A percentile compares a stretch with the other conserved stretches of the same genome.
Evolutionary conservation across 805 yeast genomes (phyloP).

Genomic region (Nakazawaea pomicola): DNA sequence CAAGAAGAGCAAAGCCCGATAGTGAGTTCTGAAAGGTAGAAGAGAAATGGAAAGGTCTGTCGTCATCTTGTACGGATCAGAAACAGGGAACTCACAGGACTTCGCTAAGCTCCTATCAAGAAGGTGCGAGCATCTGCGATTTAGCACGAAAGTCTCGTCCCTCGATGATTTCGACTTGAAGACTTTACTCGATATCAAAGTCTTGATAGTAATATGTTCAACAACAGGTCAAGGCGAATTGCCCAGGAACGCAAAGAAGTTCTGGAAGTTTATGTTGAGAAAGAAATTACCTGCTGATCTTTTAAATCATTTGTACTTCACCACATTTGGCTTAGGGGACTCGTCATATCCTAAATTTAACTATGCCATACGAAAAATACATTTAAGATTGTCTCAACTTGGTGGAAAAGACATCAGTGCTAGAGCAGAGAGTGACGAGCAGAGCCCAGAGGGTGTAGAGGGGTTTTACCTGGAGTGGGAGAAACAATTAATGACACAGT

Average conservation of each 20-base stretch:
- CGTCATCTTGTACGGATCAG: conserved; percentile 81
- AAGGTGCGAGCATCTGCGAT: conserved; percentile 48
- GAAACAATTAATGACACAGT: conserved; percentile 33
- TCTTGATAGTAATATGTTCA: conserved; percentile 61
- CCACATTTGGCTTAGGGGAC: conserved; percentile 91
- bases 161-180: conserved; percentile 59
- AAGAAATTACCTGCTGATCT: conserved; percentile 57
- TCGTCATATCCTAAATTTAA: conserved; percentile 86
- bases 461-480: conserved; percentile 77
- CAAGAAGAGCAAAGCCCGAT: not conserved
- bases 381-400: conserved; percentile 69
- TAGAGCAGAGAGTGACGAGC: conserved; percentile 89
- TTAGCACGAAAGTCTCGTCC: conserved; percentile 42
- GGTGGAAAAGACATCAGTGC: conserved; percentile 72
- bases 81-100: conserved; percentile 89
- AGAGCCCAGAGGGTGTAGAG: conserved; percentile 70
- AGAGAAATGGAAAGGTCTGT: conserved; percentile 32
- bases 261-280: conserved; percentile 72
- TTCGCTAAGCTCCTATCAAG: conserved; percentile 63
- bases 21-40: too few species aligned
- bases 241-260: conserved; percentile 68
- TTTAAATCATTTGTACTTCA: conserved; percentile 54
- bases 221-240: conserved; percentile 96
- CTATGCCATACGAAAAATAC: conserved; percentile 81
- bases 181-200: conserved; percentile 42